Evolutionary conservation across 148 eudicot genomes (phyloP), one percentile per base, ranked within the genome.

Genomic region (Oxyria digyna): DNA sequence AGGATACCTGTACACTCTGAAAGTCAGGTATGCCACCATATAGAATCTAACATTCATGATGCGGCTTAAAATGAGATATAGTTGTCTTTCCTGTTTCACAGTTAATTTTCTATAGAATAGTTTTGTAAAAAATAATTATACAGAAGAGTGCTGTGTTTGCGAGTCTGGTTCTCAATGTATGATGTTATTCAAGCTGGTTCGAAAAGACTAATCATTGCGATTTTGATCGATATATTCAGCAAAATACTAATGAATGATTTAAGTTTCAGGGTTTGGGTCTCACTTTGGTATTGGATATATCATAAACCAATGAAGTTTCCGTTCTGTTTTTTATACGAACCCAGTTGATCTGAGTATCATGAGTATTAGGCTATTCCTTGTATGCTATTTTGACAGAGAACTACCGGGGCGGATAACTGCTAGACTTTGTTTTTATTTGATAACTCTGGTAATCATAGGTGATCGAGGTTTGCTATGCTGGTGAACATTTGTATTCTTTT

Each of bases 1-100:
- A 94, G 99, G 85, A 75, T 35, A 29, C 69, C 84, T 5, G 69
- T 75, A 42, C 65, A 65, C 75, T 74, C 82, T 69, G 63, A 76
- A 71, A 77, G 81, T 78, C 84, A 80, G 86, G 99, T 94, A 65
- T 69, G 95, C 80, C 40, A 62, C 20, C 42, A 18, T 71, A 24
- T 21, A 24, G 10, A 23, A 21, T 33, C 9, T 38, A 4, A 23
- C 26, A 24, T 31, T 15, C 42, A 29, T 7, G 21, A 50, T n/a
- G 41, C 32, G 31, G 67, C 20, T 63, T 20, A 31, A 12, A 24
- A 4, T 10, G 1, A 29, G 15, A 24, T 59, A 31, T 59, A 59
- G 15, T 59, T 24, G 1, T 31, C 18, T 18, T 15, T 63, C 67
- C 4, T 32, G 7, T 63, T 41, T 63, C 24, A n/a, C 18, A 8